Evolutionary conservation across 345 rosid genomes (phyloP), one percentile per base, ranked within the genome.

Genomic region (Salix caprea): DNA sequence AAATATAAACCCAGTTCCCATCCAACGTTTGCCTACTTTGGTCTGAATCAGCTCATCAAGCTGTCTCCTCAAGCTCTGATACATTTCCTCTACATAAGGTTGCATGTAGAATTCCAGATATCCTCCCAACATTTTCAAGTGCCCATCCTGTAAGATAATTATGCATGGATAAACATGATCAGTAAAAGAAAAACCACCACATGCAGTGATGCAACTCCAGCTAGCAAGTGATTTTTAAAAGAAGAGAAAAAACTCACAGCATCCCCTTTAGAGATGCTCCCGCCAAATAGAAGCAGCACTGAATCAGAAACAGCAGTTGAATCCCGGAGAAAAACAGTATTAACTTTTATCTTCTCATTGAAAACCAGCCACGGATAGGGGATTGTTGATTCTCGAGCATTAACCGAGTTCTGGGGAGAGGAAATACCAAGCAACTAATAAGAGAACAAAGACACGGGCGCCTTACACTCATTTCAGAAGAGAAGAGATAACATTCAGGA

Each of bases 251-350:
- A 66, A 67, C 89, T 87, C 79, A 91, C 97, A 73, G 10, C 65
- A 60, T 89, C 88, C 60, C 97, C 97, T 83, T 74, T 85, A 30
- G 82, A 87, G 78, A 95, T 72, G 85, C 81, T 88, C 72, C 97
- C 97, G 26, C 99, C 99, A 85, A 95, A 93, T 34, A 95, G 88
- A 77, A 93, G 90, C 79, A 93, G 85, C 76, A 78, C 81, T 60
- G 97, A 90, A 88, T 95, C 97, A 74, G 93, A 91, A 40, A 93
- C 84, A 76, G 94, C 99, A n/a, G 97, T 95, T 40, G 99, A 90
- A 86, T 95, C 98, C 78, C 91, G 90, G 79, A 93, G 89, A 84
- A 93, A 90, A 74, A 95, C 84, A 72, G 97, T 86, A 78, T 95
- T 91, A 71, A 95, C 99, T 87, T 90, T 95, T 74, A 95, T 88